Evolutionary conservation across 176 grass and related monocot genomes (phyloP), one percentile per base, ranked within the genome.

Genomic region (Phragmites australis): DNA sequence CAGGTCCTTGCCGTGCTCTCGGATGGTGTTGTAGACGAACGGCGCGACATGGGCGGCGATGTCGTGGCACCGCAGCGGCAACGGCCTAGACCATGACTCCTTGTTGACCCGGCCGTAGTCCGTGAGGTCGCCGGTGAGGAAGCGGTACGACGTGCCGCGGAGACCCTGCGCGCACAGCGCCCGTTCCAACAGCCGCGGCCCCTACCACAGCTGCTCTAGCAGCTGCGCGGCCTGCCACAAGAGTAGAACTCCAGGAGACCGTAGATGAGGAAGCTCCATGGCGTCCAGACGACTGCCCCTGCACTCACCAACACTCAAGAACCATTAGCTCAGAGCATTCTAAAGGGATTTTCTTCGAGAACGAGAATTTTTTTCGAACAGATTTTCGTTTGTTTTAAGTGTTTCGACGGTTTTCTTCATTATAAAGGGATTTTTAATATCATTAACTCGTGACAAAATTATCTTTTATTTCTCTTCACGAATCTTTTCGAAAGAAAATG

Each of bases 1-100:
- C 11, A 85, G 81, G 81, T 93, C 85, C 22, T 85, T 88, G 52
- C 92, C 86, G 51, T 92, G 73, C 6, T 83, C 78, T 11, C 8
- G 39, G 41, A 89, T 47, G 57, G 23, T 68, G 30, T 17, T 40
- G 59, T 73, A 1, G 41, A 73, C 52, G 48, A 90, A 80, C 15
- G 88, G 82, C 3, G 53, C 14, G 47, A 94, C 82, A 0, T 25
- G 82, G 32, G 59, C 41, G 8, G 53, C 81, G 61, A 90, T 88
- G 77, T 86, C 55, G 54, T 90, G 91, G 55, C 77, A 86, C 17
- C 52, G 41, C 30, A 90, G 61, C n/a, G 82, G 85, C 78, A 90
- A 11, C 3, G 82, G 73, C 55, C 22, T 86, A 6, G 78, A 31
- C 69, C 16, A 22, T 0, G 62, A 66, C 58, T 80, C 68, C 65